Evolutionary conservation across 805 yeast genomes (phyloP).

Genomic region (Citeromyces matritensis): DNA sequence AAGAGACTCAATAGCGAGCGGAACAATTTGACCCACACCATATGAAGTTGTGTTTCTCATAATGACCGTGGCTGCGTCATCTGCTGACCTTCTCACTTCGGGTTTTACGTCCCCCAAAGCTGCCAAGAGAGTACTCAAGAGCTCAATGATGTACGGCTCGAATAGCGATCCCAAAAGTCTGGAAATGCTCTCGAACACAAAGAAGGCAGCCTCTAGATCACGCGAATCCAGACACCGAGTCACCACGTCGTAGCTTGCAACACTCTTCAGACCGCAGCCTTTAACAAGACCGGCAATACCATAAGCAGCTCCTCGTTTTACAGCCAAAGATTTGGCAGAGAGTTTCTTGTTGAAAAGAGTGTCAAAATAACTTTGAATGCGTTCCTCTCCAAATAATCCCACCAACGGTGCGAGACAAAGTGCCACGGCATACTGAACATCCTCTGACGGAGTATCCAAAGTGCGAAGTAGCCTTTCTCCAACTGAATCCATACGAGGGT

Average conservation of each 20-base stretch:
- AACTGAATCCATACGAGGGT: constrained; percentile 48
- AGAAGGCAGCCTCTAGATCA: constrained; percentile 66
- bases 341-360: constrained; percentile 45
- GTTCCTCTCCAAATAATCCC: constrained; percentile 19
- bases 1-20: constrained; percentile 72
- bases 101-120: constrained; percentile 74
- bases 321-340: constrained; percentile 26
- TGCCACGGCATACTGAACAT: constrained; percentile 79
- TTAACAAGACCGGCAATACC: constrained; percentile 90
- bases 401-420: constrained; percentile 80
- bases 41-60: constrained; percentile 86
- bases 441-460: constrained; percentile 76
- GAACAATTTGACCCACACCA: constrained; percentile 86
- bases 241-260: constrained; percentile 65
- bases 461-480: constrained; percentile 60
- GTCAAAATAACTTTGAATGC: constrained; percentile 40
- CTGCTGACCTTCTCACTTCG: constrained; percentile 84
- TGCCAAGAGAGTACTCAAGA: constrained; percentile 67
- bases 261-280: constrained; percentile 73
- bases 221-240: constrained; percentile 14
- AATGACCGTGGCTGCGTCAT: constrained; percentile 70
- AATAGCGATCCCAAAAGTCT: constrained; percentile 59
- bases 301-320: constrained; percentile 90
- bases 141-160: constrained; percentile 89
- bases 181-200: constrained; percentile 76